These are phyloP conservation scores for Pleomassaria siparia DNA, from an alignment of 2,329 filamentous ascomycete species.

Conservation along the genomic window DNA sequence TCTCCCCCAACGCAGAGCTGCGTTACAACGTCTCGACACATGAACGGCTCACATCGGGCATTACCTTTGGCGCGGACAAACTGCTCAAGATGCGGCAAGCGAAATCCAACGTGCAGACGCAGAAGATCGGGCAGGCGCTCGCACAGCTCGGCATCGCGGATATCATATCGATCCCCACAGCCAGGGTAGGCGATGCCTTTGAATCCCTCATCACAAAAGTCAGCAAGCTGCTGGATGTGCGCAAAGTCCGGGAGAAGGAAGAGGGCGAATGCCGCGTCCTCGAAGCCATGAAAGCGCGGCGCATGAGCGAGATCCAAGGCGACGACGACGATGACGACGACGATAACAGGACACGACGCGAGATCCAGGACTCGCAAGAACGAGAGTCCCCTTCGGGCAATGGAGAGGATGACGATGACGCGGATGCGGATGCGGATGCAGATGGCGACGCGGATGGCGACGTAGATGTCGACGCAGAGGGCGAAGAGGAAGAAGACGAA, in stretches of 20 bases:
- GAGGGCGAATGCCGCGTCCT: conserved; percentile 60
- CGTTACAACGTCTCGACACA: conserved; percentile 83
- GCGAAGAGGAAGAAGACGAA: conserved; percentile 26
- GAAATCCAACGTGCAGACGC: conserved; percentile 74
- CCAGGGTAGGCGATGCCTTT: conserved; percentile 69
- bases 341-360: conserved; percentile 6
- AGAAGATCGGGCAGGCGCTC: conserved; percentile 72
- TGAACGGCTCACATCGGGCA: conserved; percentile 81
- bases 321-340: conserved; percentile 19
- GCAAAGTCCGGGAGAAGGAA: conserved; percentile 75
- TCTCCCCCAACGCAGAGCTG: conserved; percentile 73
- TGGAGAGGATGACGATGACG: conserved; percentile 52
- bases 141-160: conserved; percentile 70
- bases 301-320: conserved; percentile 15
- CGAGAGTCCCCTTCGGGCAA: conserved; percentile 51
- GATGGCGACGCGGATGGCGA: conserved; percentile 27
- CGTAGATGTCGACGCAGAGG: conserved; percentile 45
- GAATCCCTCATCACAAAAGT: conserved; percentile 71
- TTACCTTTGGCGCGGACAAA: conserved; percentile 85
- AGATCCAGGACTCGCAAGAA: conserved; percentile 19
- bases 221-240: conserved; percentile 67
- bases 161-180: conserved; percentile 72
- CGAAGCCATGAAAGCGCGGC: conserved; percentile 40
- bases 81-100: conserved; percentile 77
- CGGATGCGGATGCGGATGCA: conserved; percentile 19